Conservation (phyloP, 768 basidiomycete genomes). For the Serendipita sp. region DNA sequence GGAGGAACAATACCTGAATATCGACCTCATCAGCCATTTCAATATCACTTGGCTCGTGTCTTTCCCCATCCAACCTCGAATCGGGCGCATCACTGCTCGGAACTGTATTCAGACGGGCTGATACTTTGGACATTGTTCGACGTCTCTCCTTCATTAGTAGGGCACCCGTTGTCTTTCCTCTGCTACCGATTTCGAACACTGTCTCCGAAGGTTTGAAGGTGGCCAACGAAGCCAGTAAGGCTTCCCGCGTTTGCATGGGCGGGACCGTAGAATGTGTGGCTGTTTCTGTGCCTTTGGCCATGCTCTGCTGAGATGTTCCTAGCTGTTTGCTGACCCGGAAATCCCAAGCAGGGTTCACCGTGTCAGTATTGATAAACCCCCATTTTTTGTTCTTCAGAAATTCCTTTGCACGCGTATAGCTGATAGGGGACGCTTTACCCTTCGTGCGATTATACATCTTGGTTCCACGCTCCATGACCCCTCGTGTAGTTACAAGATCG, state of each 20-base stretch:
- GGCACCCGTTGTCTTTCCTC: slow-evolving; percentile 45
- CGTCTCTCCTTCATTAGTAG: slow-evolving; percentile 79
- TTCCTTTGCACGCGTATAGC: slow-evolving; percentile 79
- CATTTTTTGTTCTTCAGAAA: slow-evolving; percentile 59
- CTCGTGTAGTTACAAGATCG: slow-evolving; percentile 46
- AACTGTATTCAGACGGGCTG: slow-evolving; percentile 23
- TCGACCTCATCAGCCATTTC: slow-evolving; percentile 71
- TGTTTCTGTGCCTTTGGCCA: background rate
- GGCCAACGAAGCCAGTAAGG: slow-evolving; percentile 56
- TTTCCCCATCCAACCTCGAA: slow-evolving; percentile 10
- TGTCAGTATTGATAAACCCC: slow-evolving; percentile 40
- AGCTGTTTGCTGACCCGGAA: background rate
- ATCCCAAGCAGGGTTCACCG: slow-evolving; percentile 42
- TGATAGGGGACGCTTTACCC: slow-evolving; percentile 72
- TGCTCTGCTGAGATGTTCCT: background rate
- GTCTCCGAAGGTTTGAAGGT: slow-evolving; percentile 79
- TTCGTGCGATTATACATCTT: slow-evolving; percentile 88
- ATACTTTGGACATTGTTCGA: slow-evolving; percentile 55
- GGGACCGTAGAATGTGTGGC: background rate
- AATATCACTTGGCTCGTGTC: slow-evolving; percentile 21
- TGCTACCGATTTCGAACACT: slow-evolving; percentile 73
- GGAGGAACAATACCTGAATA: slow-evolving; percentile 39
- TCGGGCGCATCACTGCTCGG: slow-evolving; percentile 15
- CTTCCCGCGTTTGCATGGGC: slow-evolving; percentile 38
- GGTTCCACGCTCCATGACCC: slow-evolving; percentile 80